Percentiles rank a stretch among this genome's conserved stretches.
phyloP scores from a whole-genome alignment of 257 asterid species.

The Vinca minor region DNA sequence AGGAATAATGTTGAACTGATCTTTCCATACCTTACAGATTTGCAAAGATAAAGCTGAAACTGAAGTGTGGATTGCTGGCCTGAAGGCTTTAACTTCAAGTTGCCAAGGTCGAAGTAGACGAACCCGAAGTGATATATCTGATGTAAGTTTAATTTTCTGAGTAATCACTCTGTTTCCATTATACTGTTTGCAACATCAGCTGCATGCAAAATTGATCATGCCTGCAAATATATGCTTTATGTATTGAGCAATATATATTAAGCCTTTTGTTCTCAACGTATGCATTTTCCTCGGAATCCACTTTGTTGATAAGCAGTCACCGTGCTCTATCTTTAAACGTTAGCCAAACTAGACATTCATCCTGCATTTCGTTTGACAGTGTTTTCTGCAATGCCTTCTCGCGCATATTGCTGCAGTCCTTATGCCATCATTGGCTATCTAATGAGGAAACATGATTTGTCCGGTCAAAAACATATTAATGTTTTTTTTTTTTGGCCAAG shows the following conservation, averaged over 20 bases:
- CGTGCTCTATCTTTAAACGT: too few relatives aligned
- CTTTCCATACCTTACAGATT: conserved; percentile 42
- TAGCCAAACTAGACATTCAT: too few relatives aligned
- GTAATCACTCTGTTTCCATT: not conserved
- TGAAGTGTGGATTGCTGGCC: conserved; percentile 85
- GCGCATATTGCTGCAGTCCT: not conserved
- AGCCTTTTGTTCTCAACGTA: not conserved
- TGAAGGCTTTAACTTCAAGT: conserved; percentile 62
- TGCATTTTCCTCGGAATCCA: not conserved
- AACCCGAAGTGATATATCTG: conserved; percentile 68
- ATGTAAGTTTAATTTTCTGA: conserved; percentile 34
- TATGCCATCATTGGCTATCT: not conserved
- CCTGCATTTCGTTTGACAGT: not conserved
- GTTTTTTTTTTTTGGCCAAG: too few relatives aligned
- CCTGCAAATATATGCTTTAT: not conserved
- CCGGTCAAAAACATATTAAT: not conserved
- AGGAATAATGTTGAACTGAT: conserved; percentile 2
- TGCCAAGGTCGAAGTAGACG: conserved; percentile 59
- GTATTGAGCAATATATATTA: not conserved
- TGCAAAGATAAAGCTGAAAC: conserved; percentile 88
- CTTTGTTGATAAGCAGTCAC: too few relatives aligned
- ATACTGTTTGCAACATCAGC: not conserved
- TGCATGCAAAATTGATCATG: not conserved
- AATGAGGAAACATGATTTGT: not conserved
- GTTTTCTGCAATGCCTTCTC: not conserved